Percentiles rank a stretch among this genome's conserved stretches.
Conservation (phyloP, 805 yeast genomes). For the Debaryomyces tyrocola region DNA sequence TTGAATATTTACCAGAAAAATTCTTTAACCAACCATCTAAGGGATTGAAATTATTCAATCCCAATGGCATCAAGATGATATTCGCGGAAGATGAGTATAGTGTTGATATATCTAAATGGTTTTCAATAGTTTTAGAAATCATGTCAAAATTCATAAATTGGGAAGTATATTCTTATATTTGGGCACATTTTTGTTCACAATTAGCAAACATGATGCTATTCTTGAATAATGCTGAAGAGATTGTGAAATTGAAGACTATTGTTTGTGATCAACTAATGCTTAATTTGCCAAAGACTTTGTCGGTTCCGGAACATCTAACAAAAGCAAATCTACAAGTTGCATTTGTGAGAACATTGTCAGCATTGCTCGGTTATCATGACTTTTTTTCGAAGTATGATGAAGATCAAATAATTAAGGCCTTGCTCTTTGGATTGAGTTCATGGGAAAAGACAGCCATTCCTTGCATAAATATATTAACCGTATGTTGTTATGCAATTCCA, state of each 20-base stretch:
- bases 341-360: constrained; percentile 58
- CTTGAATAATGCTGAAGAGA: constrained; percentile 34
- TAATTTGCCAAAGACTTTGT: constrained; percentile 43
- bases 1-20: constrained; percentile 47
- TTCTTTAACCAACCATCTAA: constrained; percentile 42
- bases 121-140: constrained; percentile 47
- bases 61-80: constrained; percentile 12
- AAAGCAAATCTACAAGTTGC: constrained; percentile 69
- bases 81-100: constrained; percentile 11
- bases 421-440: constrained; percentile 61
- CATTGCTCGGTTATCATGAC: constrained; percentile 60
- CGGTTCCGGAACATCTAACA: constrained; percentile 44
- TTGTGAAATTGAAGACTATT: constrained; percentile 41
- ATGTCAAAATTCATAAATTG: constrained; percentile 58
- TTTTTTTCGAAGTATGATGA: constrained; percentile 56
- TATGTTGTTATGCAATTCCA: constrained; percentile 82
- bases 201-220: constrained; percentile 59
- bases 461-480: constrained; percentile 69
- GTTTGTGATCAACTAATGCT: constrained; percentile 61
- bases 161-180: constrained; percentile 67
- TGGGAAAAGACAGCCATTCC: constrained; percentile 82
- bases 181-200: constrained; percentile 73
- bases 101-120: constrained; percentile 53
- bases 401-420: constrained; percentile 61
- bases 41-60: constrained; percentile 15